These are phyloP conservation scores for Oryza glumipatula DNA, from an alignment of 176 grass and related monocot genomes.

Conservation along the genomic window DNA sequence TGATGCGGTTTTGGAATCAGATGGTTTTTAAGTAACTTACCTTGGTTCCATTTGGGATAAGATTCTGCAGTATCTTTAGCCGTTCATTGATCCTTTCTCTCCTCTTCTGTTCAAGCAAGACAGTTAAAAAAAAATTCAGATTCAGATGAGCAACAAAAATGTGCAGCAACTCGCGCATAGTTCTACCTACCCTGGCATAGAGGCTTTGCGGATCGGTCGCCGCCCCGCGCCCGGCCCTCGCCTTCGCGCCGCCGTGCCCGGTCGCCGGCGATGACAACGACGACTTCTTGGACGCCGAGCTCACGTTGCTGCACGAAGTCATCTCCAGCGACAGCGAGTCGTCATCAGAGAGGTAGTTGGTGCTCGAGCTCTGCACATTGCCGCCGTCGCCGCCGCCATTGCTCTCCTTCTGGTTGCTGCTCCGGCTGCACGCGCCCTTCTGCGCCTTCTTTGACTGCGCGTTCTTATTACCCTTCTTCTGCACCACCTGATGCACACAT, in stretches of 20 bases:
- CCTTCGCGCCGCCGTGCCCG: slow-evolving; percentile 46
- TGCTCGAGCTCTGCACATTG: slow-evolving; percentile 58
- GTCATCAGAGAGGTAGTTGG: slow-evolving; percentile 64
- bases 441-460: slow-evolving; percentile 54
- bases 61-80: slow-evolving; percentile 70
- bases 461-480: slow-evolving; percentile 63
- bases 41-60: slow-evolving; percentile 93
- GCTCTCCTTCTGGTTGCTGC: slow-evolving; percentile 54
- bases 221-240: slow-evolving; percentile 65
- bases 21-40: slow-evolving; percentile 41
- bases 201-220: slow-evolving; percentile 89
- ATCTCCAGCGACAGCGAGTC: slow-evolving; percentile 71
- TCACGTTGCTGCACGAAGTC: slow-evolving; percentile 56
- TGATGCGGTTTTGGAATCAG: neutral
- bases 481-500: neutral
- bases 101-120: slow-evolving; percentile 67
- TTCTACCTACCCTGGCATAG: slow-evolving; percentile 73
- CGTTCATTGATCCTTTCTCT: slow-evolving; percentile 94
- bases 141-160: neutral
- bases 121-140: slow-evolving; percentile 36
- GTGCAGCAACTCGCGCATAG: neutral
- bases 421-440: slow-evolving; percentile 48
- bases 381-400: slow-evolving; percentile 34
- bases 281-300: slow-evolving; percentile 63
- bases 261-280: slow-evolving; percentile 41